Percentiles rank a stretch among this genome's conserved stretches.
phyloP scores from a whole-genome alignment of 2,329 filamentous ascomycete genomes.

The Beauveria scarabaeidicola region DNA sequence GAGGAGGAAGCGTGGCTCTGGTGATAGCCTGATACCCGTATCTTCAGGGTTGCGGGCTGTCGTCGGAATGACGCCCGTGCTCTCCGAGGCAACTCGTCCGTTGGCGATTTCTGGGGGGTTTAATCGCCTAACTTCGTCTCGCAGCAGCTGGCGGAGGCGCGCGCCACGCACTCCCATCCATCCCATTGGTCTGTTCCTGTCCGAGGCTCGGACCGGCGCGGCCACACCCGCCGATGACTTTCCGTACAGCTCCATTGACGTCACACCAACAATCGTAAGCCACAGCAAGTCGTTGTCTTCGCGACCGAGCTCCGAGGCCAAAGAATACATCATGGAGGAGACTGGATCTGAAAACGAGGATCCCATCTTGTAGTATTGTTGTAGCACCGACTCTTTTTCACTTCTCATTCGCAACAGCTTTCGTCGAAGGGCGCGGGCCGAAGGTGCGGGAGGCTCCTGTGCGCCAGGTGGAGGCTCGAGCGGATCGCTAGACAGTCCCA shows the following conservation, averaged over 20 bases:
- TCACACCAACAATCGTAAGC: constrained; percentile 89
- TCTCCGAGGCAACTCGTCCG: constrained; percentile 54
- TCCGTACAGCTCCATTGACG: constrained; percentile 87
- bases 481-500: constrained; percentile 39
- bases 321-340: constrained; percentile 85
- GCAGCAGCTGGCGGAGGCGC: constrained; percentile 73
- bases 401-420: constrained; percentile 66
- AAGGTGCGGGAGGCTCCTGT: constrained; percentile 53
- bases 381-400: constrained; percentile 68
- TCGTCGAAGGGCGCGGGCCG: constrained; percentile 62
- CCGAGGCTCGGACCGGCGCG: constrained; percentile 46
- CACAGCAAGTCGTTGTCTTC: constrained; percentile 96
- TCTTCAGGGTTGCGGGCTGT: constrained; percentile 84
- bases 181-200: constrained; percentile 51
- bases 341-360: constrained; percentile 92
- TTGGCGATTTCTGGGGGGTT: constrained; percentile 69
- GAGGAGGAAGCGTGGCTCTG: constrained; percentile 86
- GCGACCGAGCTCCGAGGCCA: constrained; percentile 87
- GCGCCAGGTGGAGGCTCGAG: constrained; percentile 49
- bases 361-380: constrained; percentile 77
- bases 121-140: constrained; percentile 87
- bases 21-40: constrained; percentile 82
- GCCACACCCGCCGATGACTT: constrained; percentile 74
- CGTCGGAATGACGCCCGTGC: constrained; percentile 77
- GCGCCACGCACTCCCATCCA: constrained; percentile 79